phyloP scores from a whole-genome alignment of 345 rosid species.

The Jatropha curcas region DNA sequence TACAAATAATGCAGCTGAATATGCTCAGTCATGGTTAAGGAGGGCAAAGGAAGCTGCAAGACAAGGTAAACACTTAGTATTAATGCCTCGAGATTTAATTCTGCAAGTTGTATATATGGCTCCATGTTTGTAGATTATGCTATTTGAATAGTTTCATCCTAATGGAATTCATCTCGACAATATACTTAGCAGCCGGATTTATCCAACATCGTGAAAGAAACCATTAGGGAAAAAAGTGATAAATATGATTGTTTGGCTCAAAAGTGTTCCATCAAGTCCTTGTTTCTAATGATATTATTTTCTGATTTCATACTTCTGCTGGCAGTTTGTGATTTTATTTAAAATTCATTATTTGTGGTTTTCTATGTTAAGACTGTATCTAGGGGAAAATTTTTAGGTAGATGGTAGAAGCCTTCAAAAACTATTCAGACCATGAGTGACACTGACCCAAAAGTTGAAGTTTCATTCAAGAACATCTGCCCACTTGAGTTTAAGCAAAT shows the following conservation, averaged over 20 bases:
- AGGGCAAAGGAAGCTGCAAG: constrained; percentile 68
- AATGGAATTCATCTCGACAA: background rate
- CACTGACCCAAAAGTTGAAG: no score
- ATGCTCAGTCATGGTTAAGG: constrained; percentile 69
- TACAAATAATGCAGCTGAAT: constrained; percentile 59
- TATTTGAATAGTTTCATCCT: background rate
- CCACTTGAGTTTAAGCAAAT: no score
- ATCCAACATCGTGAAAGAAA: background rate
- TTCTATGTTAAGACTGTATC: background rate
- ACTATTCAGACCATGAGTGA: no score
- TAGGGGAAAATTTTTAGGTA: background rate
- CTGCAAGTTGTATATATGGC: background rate
- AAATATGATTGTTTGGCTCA: background rate
- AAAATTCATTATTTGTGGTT: background rate
- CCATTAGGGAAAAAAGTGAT: background rate
- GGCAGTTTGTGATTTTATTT: background rate
- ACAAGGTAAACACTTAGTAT: constrained; percentile 46
- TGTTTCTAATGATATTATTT: background rate
- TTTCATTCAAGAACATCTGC: no score
- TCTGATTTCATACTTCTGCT: background rate
- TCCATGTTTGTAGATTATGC: constrained; percentile 9
- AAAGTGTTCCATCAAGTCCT: background rate
- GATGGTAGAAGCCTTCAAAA: background rate
- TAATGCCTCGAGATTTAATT: background rate
- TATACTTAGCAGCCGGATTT: background rate